A percentile compares a stretch with the other conserved stretches of the same genome.
Conservation (phyloP, 345 rosid species). For the Brassica juncea region DNA sequence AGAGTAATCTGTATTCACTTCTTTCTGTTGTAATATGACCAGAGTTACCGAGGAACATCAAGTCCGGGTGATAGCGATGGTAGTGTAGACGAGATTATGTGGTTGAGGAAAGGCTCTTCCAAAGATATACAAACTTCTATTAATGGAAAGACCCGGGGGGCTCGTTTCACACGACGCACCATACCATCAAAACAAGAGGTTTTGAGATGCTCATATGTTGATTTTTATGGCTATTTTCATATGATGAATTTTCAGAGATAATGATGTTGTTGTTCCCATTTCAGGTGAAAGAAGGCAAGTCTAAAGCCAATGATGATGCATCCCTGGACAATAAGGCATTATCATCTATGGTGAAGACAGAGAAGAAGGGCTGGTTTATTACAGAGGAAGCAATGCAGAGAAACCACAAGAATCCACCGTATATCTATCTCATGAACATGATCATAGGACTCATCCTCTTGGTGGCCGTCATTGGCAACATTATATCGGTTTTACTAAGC, state of each 20-base stretch:
- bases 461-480: not conserved
- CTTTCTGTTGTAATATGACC: not conserved
- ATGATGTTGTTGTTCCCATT: not conserved
- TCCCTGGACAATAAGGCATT: not conserved
- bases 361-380: constrained; percentile 17
- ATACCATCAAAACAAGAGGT: constrained; percentile 22
- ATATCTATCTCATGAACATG: constrained; percentile 17
- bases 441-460: constrained; percentile 24
- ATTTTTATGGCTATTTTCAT: not conserved
- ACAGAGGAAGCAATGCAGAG: constrained; percentile 7
- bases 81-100: not conserved
- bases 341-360: constrained; percentile 9
- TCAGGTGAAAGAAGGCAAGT: constrained; percentile 7
- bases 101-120: constrained; percentile 1
- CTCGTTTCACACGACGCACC: not conserved
- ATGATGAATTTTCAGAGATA: not conserved
- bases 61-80: constrained; percentile 14
- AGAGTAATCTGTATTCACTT: not conserved
- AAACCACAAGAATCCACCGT: not conserved
- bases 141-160: not conserved
- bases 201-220: not conserved
- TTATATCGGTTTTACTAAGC: constrained; percentile 3
- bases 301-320: not conserved
- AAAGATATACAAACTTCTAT: not conserved
- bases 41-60: constrained; percentile 34